Base-by-base conservation (phyloP, 2,329 filamentous ascomycete genomes). In the Sporothrix schenckii region DNA sequence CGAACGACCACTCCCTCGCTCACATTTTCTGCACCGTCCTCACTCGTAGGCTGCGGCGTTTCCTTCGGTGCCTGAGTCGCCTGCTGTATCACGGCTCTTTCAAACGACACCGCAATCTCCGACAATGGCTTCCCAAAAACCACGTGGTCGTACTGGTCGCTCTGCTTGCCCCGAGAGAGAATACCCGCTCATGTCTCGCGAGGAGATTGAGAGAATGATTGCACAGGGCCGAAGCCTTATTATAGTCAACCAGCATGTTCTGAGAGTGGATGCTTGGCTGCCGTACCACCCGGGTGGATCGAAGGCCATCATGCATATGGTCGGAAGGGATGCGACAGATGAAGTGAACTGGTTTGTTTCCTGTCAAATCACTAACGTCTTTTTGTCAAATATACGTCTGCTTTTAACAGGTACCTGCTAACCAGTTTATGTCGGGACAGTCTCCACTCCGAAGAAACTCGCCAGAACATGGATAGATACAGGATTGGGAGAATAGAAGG, bases 271-370 rank as follows among this genome's bases (percentile, higher is more conserved):
- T 79, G 86, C 90, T 52, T 99, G 93, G 92, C 82, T 96, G 68
- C 88, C 88, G 68, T 97, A 92, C 77, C 95, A 98, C 77, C 95
- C 95, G 14, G 95, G 95, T 70, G 95, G 95, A 75, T 90, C 94
- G 76, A 95, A 93, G 81, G 88, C 94, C 69, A 96, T 99, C 74
- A 84, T 88, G 78, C 95, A 99, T 78, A 95, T 97, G 93, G 88
- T 98, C 72, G 93, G 93, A 72, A 88, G 91, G 80, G 93, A 97
- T 87, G 94, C 93, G 66, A 97, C 94, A 13, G 94, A 97, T 79
- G 95, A 98, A 81, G 90, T 98, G 72, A 92, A 91, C 79, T 92
- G 90, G 92, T 97, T 86, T 66, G 90, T 84, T 30, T 14, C 24
- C 44, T 44, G 21, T 13, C 5, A 14, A 41, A 34, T 34, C 11